These are phyloP conservation scores for Porogramme epimiltina DNA, from an alignment of 1,284 basidiomycete species.

Conservation along the genomic window DNA sequence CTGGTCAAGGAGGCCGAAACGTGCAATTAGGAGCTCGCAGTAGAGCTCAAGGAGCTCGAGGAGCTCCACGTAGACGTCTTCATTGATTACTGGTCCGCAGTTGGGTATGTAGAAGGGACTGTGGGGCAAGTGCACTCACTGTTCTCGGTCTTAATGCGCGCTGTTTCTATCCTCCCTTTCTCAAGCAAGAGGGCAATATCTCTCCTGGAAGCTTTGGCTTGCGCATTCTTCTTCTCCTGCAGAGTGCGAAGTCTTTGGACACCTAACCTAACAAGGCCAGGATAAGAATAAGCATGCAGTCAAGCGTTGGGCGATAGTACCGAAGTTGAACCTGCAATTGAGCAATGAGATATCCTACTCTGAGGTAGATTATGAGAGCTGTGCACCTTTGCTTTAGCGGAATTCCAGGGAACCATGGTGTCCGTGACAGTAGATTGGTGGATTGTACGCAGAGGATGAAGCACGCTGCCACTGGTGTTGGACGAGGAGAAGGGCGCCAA, in stretches of 20 bases:
- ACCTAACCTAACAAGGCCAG: constrained; percentile 61
- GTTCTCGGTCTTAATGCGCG: constrained; percentile 81
- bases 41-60: constrained; percentile 94
- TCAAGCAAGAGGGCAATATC: constrained; percentile 83
- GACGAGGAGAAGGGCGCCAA: background rate
- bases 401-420: constrained; percentile 65
- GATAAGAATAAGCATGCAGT: constrained; percentile 24
- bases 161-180: constrained; percentile 80
- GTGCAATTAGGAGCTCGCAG: constrained; percentile 88
- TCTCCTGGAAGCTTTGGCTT: constrained; percentile 82
- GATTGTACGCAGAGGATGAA: background rate
- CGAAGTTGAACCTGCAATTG: constrained; percentile 70
- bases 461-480: background rate
- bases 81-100: constrained; percentile 66
- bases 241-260: constrained; percentile 89
- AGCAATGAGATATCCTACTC: too few species aligned
- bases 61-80: constrained; percentile 85
- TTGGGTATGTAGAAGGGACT: background rate
- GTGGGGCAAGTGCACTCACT: constrained; percentile 44
- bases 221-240: constrained; percentile 92
- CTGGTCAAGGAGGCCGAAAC: constrained; percentile 90
- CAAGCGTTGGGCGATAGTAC: constrained; percentile 37
- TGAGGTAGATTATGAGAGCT: background rate
- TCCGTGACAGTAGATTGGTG: background rate
- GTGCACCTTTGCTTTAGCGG: constrained; percentile 70